Evolutionary conservation across 306 rosid genomes (phyloP).

Genomic region (Lathyrus tuberosus): DNA sequence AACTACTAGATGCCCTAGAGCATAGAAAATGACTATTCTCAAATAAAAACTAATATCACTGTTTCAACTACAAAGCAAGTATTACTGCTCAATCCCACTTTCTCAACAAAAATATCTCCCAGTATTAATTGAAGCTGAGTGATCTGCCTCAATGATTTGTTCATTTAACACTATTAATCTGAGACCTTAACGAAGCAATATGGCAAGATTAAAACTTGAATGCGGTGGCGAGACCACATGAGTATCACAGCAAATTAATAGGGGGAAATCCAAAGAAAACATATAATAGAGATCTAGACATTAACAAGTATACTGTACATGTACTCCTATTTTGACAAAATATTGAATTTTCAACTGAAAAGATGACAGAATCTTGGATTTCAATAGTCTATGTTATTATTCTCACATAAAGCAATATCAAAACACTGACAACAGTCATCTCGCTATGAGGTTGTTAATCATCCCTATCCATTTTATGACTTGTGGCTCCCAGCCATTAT

Average conservation of each 20-base stretch:
- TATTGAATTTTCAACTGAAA: slow-evolving; percentile 20
- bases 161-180: too few species aligned
- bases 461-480: slow-evolving; percentile 5
- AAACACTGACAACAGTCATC: slow-evolving; percentile 1
- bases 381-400: slow-evolving; percentile 12
- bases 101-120: slow-evolving; percentile 19
- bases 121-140: background rate
- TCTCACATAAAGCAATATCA: slow-evolving; percentile 21
- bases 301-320: slow-evolving; percentile 9
- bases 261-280: background rate
- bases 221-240: background rate
- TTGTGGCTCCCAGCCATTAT: slow-evolving; percentile 4
- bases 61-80: slow-evolving; percentile 11
- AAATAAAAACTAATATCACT: background rate
- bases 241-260: background rate
- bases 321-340: background rate
- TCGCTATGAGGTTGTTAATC: slow-evolving; percentile 12
- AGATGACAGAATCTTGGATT: slow-evolving; percentile 17
- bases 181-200: too few species aligned
- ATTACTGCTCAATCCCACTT: slow-evolving; percentile 22
- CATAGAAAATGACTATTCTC: slow-evolving; percentile 20
- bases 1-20: slow-evolving; percentile 24
- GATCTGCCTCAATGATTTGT: too few species aligned
- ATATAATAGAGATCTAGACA: slow-evolving; percentile 11
- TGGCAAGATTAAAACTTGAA: slow-evolving; percentile 10